Base-by-base conservation (phyloP, 2,329 filamentous ascomycete genomes). In the Aureobasidium sp. region DNA sequence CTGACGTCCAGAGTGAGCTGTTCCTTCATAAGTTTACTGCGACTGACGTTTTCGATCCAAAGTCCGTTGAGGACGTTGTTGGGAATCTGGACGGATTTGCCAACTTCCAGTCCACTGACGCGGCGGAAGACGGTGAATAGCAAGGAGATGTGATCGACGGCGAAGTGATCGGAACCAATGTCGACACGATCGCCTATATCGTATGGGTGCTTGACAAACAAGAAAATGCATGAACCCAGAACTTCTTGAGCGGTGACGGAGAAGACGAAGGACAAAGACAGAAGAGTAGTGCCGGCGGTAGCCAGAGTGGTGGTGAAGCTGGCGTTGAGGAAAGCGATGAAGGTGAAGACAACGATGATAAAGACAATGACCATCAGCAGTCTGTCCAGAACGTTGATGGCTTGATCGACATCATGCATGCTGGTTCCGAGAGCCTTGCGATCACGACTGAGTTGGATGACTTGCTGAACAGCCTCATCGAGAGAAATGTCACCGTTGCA, bases 161-260 rank as follows among this genome's bases (percentile, higher is more conserved):
- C 77, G 61, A 95, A 82, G 61, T 83, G 78, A 59, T 84, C 78
- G 55, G 74, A 72, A 14, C 76, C 76, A 58, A 97, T 86, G 62
- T 96, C 90, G 38, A 97, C 88, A 22, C 93, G 85, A 68, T 98
- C 93, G 57, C 91, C 90, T 19, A 97, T 90, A 66, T 98, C 93
- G 68, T 87, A 97, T 0, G 93, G 91, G 68, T 98, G 93, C 75
- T 98, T 98, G 74, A 97, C 89, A 64, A 98, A 98, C 1, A 98
- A 75, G 75, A 98, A 98, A 64, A 98, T 95, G 74, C 91, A 97
- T 32, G 90, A 96, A 64, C 91, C 91, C n/a, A 98, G 80, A 58
- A 98, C 86, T 70, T 98, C 93, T 70, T 96, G 90, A 3, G 86
- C 85, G 1, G 90, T 96, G 53, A 86, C 85, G 21, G 90, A 85